Percentiles rank a stretch among this genome's conserved stretches.
phyloP scores from a whole-genome alignment of 371 early-diverging fungal genomes.

The Funneliformis caledonium region DNA sequence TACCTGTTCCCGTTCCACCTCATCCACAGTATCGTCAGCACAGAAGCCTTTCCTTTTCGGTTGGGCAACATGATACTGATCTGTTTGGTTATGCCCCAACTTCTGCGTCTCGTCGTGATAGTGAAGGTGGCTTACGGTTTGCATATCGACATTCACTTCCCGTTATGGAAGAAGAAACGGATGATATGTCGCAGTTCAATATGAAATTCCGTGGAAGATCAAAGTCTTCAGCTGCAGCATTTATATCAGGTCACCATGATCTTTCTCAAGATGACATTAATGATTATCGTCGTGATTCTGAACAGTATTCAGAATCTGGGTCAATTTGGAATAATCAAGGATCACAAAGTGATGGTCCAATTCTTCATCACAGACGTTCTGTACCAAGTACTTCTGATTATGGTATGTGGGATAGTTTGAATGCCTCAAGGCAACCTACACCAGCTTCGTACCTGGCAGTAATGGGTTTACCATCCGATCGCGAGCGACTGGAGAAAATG shows the following conservation, averaged over 20 bases:
- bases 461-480: slow-evolving; percentile 23
- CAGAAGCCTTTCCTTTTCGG: slow-evolving; percentile 41
- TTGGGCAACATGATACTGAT: slow-evolving; percentile 42
- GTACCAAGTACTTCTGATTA: slow-evolving; percentile 37
- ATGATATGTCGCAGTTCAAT: slow-evolving; percentile 34
- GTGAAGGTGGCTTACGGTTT: slow-evolving; percentile 34
- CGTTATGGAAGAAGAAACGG: slow-evolving; percentile 35
- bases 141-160: slow-evolving; percentile 37
- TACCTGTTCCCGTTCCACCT: slow-evolving; percentile 38
- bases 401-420: slow-evolving; percentile 40
- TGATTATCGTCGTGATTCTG: slow-evolving; percentile 38
- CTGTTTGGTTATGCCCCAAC: slow-evolving; percentile 32
- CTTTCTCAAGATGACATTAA: slow-evolving; percentile 35
- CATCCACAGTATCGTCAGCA: slow-evolving; percentile 40
- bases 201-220: slow-evolving; percentile 36
- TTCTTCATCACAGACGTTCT: slow-evolving; percentile 41
- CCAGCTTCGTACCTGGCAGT: slow-evolving; percentile 28
- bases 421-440: slow-evolving; percentile 33
- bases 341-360: slow-evolving; percentile 33
- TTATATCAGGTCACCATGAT: slow-evolving; percentile 38
- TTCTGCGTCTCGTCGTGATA: slow-evolving; percentile 29
- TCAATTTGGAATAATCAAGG: slow-evolving; percentile 39
- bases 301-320: slow-evolving; percentile 36
- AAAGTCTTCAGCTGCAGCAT: slow-evolving; percentile 40
- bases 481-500: slow-evolving; percentile 39